Conservation (phyloP, 805 yeast genomes). For the Metschnikowia picachoensis region DNA sequence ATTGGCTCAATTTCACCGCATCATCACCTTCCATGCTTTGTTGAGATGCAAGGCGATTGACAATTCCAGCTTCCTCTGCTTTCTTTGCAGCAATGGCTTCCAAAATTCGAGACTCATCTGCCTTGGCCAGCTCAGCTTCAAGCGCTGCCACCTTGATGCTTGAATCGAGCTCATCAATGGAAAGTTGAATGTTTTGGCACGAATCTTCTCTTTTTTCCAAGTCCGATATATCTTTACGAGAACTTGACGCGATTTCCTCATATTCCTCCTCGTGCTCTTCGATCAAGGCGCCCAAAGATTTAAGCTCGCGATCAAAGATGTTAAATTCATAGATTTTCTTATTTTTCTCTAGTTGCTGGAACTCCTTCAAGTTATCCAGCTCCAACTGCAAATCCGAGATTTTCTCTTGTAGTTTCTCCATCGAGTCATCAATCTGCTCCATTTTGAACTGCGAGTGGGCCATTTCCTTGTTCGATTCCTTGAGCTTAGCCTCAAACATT, state of each 20-base stretch:
- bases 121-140: conserved; percentile 53
- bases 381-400: conserved; percentile 78
- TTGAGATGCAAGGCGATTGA: conserved; percentile 29
- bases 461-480: conserved; percentile 80
- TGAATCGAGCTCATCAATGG: conserved; percentile 45
- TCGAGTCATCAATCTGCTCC: conserved; percentile 68
- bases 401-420: conserved; percentile 65
- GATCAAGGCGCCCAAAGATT: conserved; percentile 54
- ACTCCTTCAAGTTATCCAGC: conserved; percentile 66
- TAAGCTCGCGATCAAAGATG: conserved; percentile 71
- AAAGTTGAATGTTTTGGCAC: conserved; percentile 42
- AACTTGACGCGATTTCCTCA: conserved; percentile 45
- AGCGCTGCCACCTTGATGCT: conserved; percentile 48
- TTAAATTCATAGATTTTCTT: conserved; percentile 73
- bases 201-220: conserved; percentile 58
- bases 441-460: conserved; percentile 63
- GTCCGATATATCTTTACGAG: conserved; percentile 50
- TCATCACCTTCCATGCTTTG: conserved; percentile 27
- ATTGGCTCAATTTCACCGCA: conserved; percentile 18
- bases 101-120: conserved; percentile 48
- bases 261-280: conserved; percentile 60
- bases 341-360: conserved; percentile 61
- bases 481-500: conserved; percentile 77
- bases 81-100: conserved; percentile 47
- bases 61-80: conserved; percentile 43